A percentile compares a stretch with the other conserved stretches of the same genome.
Conservation (phyloP, 108 stramenopile genomes). For the Cyclotella baltica region DNA sequence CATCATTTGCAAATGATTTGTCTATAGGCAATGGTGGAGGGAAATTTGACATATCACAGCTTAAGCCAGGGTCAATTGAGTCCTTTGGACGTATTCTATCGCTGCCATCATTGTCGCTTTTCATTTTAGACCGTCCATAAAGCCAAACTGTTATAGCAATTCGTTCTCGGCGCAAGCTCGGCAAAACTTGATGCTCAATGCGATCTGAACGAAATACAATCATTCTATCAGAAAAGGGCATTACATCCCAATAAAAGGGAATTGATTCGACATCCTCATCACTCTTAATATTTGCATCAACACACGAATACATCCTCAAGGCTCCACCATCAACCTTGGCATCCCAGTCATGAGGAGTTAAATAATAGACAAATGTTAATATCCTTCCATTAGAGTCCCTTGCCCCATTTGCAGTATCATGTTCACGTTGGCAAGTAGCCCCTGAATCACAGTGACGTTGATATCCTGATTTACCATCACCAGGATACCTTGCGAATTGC, state of each 20-base stretch:
- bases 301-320: slow-evolving; percentile 53
- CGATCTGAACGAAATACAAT: slow-evolving; percentile 76
- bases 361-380: slow-evolving; percentile 75
- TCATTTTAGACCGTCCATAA: slow-evolving; percentile 46
- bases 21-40: slow-evolving; percentile 26
- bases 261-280: not conserved
- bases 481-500: slow-evolving; percentile 70
- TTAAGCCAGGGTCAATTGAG: not conserved
- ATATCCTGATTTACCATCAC: slow-evolving; percentile 68
- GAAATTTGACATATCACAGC: slow-evolving; percentile 1
- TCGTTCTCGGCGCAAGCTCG: slow-evolving; percentile 59
- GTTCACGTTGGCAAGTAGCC: slow-evolving; percentile 22
- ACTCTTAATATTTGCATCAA: not conserved
- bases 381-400: slow-evolving; percentile 45
- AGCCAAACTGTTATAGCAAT: slow-evolving; percentile 80
- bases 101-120: not conserved
- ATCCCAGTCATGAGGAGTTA: slow-evolving; percentile 68
- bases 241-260: slow-evolving; percentile 34
- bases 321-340: slow-evolving; percentile 63
- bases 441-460: slow-evolving; percentile 68
- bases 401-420: not conserved
- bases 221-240: slow-evolving; percentile 63
- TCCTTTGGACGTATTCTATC: not conserved
- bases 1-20: not conserved
- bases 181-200: slow-evolving; percentile 75